Conservation (phyloP, 2,329 filamentous ascomycete genomes). For the Tothia fuscella region DNA sequence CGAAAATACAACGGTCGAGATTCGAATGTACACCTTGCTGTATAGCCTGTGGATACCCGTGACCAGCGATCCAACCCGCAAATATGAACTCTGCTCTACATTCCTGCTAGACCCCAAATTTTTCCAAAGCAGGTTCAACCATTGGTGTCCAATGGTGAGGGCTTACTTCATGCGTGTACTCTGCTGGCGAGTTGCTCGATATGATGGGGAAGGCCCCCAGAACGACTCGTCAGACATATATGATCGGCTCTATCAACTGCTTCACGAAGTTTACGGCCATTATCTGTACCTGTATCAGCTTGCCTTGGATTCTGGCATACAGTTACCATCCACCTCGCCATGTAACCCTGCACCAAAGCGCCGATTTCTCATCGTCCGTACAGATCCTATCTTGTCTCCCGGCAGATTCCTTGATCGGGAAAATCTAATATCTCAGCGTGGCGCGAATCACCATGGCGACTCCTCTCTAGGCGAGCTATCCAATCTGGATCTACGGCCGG, state of each 20-base stretch:
- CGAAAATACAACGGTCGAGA: slow-evolving; percentile 81
- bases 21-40: slow-evolving; percentile 70
- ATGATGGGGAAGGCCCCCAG: slow-evolving; percentile 53
- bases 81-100: slow-evolving; percentile 56
- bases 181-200: slow-evolving; percentile 79
- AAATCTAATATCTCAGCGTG: slow-evolving; percentile 23
- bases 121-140: slow-evolving; percentile 75
- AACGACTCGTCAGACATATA: slow-evolving; percentile 58
- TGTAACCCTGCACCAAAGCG: slow-evolving; percentile 76
- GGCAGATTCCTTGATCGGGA: too few species aligned
- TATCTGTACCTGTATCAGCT: slow-evolving; percentile 63
- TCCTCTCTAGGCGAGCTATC: background rate
- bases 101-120: slow-evolving; percentile 64
- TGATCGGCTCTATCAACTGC: slow-evolving; percentile 50
- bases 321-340: slow-evolving; percentile 63
- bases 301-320: slow-evolving; percentile 44
- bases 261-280: slow-evolving; percentile 65
- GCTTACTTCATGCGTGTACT: slow-evolving; percentile 85
- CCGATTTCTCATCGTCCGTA: slow-evolving; percentile 77
- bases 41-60: slow-evolving; percentile 70
- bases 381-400: slow-evolving; percentile 50
- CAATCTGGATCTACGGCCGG: slow-evolving; percentile 7
- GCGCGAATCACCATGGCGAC: background rate
- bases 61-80: slow-evolving; percentile 51
- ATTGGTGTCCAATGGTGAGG: slow-evolving; percentile 93